These are phyloP conservation scores for Tetraselmis chui DNA, from an alignment of 139 green algal genomes.

Conservation along the genomic window DNA sequence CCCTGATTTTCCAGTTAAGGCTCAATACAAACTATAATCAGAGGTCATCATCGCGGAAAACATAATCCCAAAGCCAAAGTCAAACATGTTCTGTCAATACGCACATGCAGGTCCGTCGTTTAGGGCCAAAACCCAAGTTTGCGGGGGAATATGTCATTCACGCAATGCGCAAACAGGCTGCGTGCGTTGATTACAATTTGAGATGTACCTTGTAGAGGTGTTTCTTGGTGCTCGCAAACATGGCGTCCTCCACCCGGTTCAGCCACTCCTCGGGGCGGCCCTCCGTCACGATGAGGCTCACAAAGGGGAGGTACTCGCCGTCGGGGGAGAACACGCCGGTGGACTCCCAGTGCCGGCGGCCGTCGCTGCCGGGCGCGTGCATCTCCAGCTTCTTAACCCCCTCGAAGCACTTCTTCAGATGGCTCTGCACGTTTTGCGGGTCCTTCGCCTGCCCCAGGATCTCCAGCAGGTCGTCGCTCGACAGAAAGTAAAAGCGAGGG, in stretches of 20 bases:
- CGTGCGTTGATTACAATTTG: too few relatives aligned
- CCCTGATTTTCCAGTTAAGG: too few relatives aligned
- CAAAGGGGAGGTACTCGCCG: conserved; percentile 74
- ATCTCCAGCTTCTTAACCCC: conserved; percentile 78
- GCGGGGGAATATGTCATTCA: too few relatives aligned
- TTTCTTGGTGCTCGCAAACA: conserved; percentile 78
- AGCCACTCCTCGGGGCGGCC: conserved; percentile 83
- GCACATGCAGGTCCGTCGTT: too few relatives aligned
- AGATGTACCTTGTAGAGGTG: conserved; percentile 60
- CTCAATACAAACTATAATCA: too few relatives aligned
- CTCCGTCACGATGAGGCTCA: conserved; percentile 52
- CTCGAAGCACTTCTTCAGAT: conserved; percentile 89
- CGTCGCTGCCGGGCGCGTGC: conserved; percentile 50
- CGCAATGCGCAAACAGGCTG: too few relatives aligned
- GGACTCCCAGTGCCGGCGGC: conserved; percentile 51
- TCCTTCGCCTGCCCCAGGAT: conserved; percentile 85
- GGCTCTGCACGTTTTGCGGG: conserved; percentile 72
- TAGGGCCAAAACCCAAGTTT: too few relatives aligned
- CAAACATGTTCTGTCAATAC: too few relatives aligned
- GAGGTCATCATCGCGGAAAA: too few relatives aligned
- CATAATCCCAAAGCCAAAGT: too few relatives aligned
- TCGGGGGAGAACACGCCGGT: conserved; percentile 64
- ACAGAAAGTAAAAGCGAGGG: conserved; percentile 90
- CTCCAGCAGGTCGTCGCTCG: conserved; percentile 77
- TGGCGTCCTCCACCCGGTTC: conserved; percentile 74